Evolutionary conservation across 345 rosid genomes (phyloP).

Genomic region (Dipteronia dyeriana): DNA sequence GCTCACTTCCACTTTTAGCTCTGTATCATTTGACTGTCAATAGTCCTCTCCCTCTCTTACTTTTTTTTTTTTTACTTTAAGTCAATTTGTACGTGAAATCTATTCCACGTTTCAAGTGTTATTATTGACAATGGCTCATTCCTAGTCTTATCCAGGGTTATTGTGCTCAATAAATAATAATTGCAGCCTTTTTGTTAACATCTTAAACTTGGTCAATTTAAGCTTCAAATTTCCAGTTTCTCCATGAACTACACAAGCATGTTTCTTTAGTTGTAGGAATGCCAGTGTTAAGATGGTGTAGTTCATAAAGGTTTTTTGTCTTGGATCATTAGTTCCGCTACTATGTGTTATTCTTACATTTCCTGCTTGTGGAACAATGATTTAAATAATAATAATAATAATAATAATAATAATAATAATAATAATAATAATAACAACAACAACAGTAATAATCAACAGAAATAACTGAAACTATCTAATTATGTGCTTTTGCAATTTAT

Average conservation of each 20-base stretch:
- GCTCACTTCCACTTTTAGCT: background rate
- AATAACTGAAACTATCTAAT: background rate
- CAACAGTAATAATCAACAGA: background rate
- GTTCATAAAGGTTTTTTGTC: background rate
- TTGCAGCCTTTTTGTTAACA: background rate
- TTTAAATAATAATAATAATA: background rate
- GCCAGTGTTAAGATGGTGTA: background rate
- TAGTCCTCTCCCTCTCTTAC: background rate
- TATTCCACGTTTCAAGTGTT: background rate
- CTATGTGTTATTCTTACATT: background rate
- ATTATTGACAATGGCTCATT: background rate
- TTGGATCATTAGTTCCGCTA: background rate
- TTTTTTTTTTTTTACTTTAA: background rate
- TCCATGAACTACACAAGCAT: background rate
- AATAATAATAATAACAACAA: background rate
- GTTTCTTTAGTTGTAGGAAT: background rate
- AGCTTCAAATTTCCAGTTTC: background rate
- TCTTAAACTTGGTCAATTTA: background rate
- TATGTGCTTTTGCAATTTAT: constrained; percentile 5
- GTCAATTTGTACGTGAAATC: background rate
- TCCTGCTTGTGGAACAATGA: background rate
- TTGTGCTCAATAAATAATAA: background rate
- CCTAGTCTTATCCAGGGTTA: background rate
- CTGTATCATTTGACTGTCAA: background rate
- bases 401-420: background rate